Evolutionary conservation across 2,329 filamentous ascomycete species (phyloP), one percentile per base, ranked within the genome.

Genomic region (Pseudocercospora crystallina): DNA sequence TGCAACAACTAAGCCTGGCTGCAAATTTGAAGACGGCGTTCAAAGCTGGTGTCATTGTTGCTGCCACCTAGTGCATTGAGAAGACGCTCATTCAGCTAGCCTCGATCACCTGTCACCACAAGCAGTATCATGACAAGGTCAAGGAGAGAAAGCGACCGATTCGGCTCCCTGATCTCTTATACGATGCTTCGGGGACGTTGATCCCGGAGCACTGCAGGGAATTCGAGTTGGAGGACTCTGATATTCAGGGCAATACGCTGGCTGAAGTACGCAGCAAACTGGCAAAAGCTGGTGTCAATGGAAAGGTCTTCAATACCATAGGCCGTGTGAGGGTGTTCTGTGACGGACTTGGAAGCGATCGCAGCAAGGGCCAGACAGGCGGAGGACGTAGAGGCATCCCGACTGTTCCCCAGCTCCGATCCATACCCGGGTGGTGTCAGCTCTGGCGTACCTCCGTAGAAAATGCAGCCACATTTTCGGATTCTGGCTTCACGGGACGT

Each of bases 121-220:
- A 85, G 49, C 88, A 86, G 34, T 26, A 26, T 26, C 20, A 26
- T 61, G 81, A 83, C 14, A 75, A 73, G 61, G 94, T 95, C 74
- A 84, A 85, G 65, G 82, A 87, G 40, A 91, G 87, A 30, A 95
- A 95, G 74, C 83, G 80, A 42, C 84, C 89, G 53, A 80, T 95
- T 30, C 76, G 80, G 59, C 77, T 95, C 4, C 75, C 95, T 1
- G 84, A 86, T 13, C 73, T 89, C 11, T 80, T 95, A 53, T 94
- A 90, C 65, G 89, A 94, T 54, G 87, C 87, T 8, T 94, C 88
- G 7, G 80, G 88, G 39, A 80, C 82, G 10, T 75, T 95, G 43
- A 95, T 95, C 63, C 89, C 90, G 34, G 86, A 89, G 75, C 91
- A 90, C 72, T 91, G 87, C 69, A 76, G 72, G 11, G 89, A 94